Base-by-base conservation (phyloP, 2,329 filamentous ascomycete genomes). In the Colletotrichum truncatum region DNA sequence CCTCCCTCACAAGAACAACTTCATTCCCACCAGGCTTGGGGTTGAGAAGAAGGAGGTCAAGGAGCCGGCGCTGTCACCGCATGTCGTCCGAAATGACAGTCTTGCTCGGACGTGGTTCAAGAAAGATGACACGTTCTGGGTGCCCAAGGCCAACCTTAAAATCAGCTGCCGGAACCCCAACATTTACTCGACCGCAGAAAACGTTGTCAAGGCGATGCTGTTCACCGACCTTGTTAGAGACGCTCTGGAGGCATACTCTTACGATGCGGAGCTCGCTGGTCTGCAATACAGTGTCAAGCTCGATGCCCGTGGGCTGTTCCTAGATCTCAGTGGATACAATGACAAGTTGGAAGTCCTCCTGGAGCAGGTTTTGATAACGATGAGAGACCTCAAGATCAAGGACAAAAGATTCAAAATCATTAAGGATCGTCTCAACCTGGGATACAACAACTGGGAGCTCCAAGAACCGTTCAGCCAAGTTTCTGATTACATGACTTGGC, bases 71-170 rank as follows among this genome's bases (percentile, higher is more conserved):
- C 85, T 91, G 59, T 84, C 89, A 1, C 96, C 96, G 0, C 91
- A 90, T 66, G 84, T 99, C 23, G 91, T 99, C 67, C 90, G 94
- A 70, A 94, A 97, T 71, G 95, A 98, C 70, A 85, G 90, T 6
- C 82, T 89, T 32, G 89, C 93, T 1, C 89, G 94, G 28, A 91
- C 93, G 3, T 99, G 96, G 96, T 98, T 90, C 84, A 99, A 99
- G 83, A 98, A 98, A 80, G 96, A 99, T 73, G 96, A 99, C 72
- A 94, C 91, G 0, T 99, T 98, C 79, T 98, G 95, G 94, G 96
- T 98, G 9, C 96, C 96, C 8, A 97, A 97, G 77, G 96, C 93
- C 4, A 96, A 94, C 64, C 82, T 98, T 16, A 87, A 94, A 69
- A 88, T 97, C 68, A 93, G 90, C 70, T 85, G 97, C 69, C 88